Evolutionary conservation across 192 early-diverging fungal genomes (phyloP).

Genomic region (Paraglomus brasilianum): DNA sequence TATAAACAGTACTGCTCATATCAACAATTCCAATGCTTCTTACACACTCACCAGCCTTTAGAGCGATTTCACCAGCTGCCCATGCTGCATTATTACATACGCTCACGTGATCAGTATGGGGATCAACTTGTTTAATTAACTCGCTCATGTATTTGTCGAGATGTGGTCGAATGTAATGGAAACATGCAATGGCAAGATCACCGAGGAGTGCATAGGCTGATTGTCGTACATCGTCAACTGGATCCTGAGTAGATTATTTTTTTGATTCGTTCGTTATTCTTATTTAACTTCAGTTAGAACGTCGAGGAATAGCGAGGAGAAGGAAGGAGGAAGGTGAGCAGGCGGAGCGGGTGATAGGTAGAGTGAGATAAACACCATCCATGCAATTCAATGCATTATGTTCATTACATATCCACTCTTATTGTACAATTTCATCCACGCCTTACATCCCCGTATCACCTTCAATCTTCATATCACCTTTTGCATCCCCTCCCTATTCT

Average conservation of each 20-base stretch:
- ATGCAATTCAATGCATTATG: too few relatives aligned
- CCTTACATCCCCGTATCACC: too few relatives aligned
- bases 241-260: conserved; percentile 38
- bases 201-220: conserved; percentile 95
- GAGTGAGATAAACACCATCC: too few relatives aligned
- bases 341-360: too few relatives aligned
- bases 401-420: not conserved
- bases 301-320: not conserved
- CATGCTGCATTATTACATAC: conserved; percentile 99
- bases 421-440: too few relatives aligned
- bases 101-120: conserved; percentile 71
- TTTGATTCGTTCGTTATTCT: too few relatives aligned
- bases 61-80: conserved; percentile 95
- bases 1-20: not conserved
- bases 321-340: not conserved
- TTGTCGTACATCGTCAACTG: conserved; percentile 84
- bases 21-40: conserved; percentile 29
- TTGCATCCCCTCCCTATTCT: not conserved
- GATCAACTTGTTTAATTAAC: conserved; percentile 70
- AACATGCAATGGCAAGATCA: conserved; percentile 92
- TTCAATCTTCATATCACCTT: not conserved
- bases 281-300: not conserved
- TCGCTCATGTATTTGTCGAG: conserved; percentile 79
- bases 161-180: conserved; percentile 77
- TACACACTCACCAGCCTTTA: conserved; percentile 62